These are phyloP conservation scores for Phytophthora kernoviae DNA, from an alignment of 352 stramenopile genomes.

Conservation along the genomic window DNA sequence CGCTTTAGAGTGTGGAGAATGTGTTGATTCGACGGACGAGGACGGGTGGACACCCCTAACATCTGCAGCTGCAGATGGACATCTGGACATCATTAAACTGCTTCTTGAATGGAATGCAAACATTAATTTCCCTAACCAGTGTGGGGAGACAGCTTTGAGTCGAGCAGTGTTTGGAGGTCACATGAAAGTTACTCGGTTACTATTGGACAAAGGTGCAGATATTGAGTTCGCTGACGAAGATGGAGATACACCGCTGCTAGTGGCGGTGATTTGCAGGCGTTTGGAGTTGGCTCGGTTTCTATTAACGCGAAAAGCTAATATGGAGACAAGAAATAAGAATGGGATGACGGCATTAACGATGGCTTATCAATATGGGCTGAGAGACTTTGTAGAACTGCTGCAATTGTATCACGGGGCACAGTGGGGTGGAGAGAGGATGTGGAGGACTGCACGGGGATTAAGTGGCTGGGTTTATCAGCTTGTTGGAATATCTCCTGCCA, in stretches of 20 bases:
- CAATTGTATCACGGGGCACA: neutral
- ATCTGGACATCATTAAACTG: constrained; percentile 8
- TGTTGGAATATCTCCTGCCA: neutral
- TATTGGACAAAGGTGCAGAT: constrained; percentile 8
- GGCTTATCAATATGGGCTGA: constrained; percentile 1
- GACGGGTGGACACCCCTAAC: constrained; percentile 14
- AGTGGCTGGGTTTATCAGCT: constrained; percentile 4
- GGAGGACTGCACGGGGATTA: neutral
- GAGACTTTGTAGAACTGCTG: neutral
- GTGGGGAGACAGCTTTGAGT: constrained; percentile 16
- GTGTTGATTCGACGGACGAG: constrained; percentile 1
- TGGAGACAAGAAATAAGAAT: constrained; percentile 4
- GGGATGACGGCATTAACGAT: constrained; percentile 1
- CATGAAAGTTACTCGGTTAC: neutral
- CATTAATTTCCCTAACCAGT: constrained; percentile 10
- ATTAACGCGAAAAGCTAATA: constrained; percentile 5
- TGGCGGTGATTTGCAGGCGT: constrained; percentile 4
- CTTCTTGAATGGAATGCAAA: constrained; percentile 1
- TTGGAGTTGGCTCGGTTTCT: constrained; percentile 5
- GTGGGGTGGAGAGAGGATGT: neutral
- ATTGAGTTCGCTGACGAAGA: constrained; percentile 11
- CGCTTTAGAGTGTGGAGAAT: neutral
- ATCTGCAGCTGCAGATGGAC: constrained; percentile 10
- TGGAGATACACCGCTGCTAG: constrained; percentile 10
- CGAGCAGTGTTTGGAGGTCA: constrained; percentile 13